phyloP scores from a whole-genome alignment of 179 eudicot genomes.

The Spinacia oleracea region DNA sequence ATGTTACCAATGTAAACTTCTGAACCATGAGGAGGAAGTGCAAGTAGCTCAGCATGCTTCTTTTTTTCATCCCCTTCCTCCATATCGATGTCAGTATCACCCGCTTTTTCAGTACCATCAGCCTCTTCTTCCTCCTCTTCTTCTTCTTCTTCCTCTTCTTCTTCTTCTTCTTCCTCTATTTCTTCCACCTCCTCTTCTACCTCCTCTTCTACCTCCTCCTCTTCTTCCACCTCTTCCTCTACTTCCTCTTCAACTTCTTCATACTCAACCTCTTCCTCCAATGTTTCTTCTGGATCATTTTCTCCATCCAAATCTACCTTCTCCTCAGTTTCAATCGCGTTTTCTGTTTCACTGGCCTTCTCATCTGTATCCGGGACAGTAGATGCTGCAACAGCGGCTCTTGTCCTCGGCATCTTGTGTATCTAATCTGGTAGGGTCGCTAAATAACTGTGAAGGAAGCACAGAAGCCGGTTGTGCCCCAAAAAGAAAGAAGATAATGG shows the following conservation, averaged over 20 bases:
- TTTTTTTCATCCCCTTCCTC: conserved; percentile 43
- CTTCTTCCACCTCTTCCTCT: conserved; percentile 57
- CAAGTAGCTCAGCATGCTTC: conserved; percentile 78
- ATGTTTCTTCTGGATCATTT: conserved; percentile 67
- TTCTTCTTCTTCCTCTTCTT: conserved; percentile 47
- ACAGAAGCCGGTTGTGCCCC: conserved; percentile 77
- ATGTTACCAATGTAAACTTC: conserved; percentile 92
- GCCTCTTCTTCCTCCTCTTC: conserved; percentile 38
- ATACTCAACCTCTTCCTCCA: conserved; percentile 73
- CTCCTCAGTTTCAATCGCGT: conserved; percentile 53
- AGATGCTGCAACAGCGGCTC: conserved; percentile 48
- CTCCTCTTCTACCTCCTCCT: conserved; percentile 60
- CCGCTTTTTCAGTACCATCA: conserved; percentile 29
- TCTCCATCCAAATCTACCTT: conserved; percentile 63
- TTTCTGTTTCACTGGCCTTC: conserved; percentile 48
- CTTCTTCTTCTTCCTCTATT: conserved; percentile 39
- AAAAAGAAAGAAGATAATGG: conserved; percentile 58
- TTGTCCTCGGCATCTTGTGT: conserved; percentile 82
- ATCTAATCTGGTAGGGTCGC: conserved; percentile 51
- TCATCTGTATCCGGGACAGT: conserved; percentile 42
- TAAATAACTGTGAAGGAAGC: conserved; percentile 64
- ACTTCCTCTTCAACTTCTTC: conserved; percentile 67
- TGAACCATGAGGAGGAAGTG: conserved; percentile 96
- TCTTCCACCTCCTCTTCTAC: conserved; percentile 66
- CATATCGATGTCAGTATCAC: conserved; percentile 54